A percentile compares a stretch with the other conserved stretches of the same genome.
Evolutionary conservation across 1,284 basidiomycete genomes (phyloP).

Genomic region (Exobasidium cylindrosporum): DNA sequence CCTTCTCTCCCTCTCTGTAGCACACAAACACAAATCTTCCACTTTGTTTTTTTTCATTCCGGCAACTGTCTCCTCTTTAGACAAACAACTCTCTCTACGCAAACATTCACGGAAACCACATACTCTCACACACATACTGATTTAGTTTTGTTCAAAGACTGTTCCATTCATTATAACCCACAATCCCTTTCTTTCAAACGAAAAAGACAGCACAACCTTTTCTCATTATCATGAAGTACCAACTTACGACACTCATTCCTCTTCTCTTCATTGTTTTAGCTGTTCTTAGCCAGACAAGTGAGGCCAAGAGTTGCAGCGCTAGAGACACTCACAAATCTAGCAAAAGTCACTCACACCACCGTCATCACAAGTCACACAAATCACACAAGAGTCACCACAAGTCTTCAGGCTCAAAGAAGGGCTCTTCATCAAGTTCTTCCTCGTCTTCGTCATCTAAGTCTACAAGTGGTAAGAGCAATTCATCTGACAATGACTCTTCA

Average conservation of each 20-base stretch:
- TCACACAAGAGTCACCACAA: neutral
- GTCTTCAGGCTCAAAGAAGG: neutral
- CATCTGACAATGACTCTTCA: neutral
- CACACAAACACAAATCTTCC: neutral
- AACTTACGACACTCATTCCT: neutral
- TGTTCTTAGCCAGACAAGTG: neutral
- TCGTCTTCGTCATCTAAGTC: neutral
- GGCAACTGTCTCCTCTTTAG: neutral
- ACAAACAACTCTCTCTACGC: neutral
- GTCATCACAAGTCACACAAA: neutral
- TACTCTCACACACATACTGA: too few relatives aligned
- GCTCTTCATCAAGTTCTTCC: neutral
- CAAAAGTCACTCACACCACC: neutral
- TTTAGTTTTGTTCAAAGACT: too few relatives aligned
- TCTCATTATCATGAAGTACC: constrained; percentile 1
- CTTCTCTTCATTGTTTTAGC: neutral
- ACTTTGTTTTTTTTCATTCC: neutral
- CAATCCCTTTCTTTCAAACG: constrained; percentile 17
- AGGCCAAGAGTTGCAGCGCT: neutral
- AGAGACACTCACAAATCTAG: neutral
- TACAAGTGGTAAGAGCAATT: neutral
- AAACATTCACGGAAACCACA: constrained; percentile 18
- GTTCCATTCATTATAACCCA: too few relatives aligned
- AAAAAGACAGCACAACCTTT: neutral
- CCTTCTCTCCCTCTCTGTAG: neutral